phyloP scores from a whole-genome alignment of 106 monocot genomes.

The Ottelia alismoides region DNA sequence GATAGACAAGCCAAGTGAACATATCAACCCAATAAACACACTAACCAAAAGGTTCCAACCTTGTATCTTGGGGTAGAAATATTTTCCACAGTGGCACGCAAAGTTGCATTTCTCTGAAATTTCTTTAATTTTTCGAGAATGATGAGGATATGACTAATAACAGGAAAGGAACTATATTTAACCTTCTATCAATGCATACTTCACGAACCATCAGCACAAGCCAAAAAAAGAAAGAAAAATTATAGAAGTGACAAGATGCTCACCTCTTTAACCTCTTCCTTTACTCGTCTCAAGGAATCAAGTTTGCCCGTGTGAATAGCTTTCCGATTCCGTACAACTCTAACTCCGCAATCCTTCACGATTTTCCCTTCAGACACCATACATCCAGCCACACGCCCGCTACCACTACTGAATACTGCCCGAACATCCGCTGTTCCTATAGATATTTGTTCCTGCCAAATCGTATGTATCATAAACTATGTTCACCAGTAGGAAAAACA shows the following conservation, averaged over 20 bases:
- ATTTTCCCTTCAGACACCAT: conserved; percentile 87
- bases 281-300: conserved; percentile 78
- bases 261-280: conserved; percentile 99
- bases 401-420: conserved; percentile 85
- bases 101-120: neutral
- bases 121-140: neutral
- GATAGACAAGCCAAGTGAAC: no score
- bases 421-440: conserved; percentile 76
- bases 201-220: neutral
- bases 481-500: neutral
- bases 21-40: no score
- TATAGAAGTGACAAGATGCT: neutral
- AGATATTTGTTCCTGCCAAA: conserved; percentile 65
- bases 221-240: neutral
- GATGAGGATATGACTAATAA: no score
- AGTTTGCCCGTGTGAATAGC: conserved; percentile 47
- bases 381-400: conserved; percentile 95
- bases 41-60: no score
- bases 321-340: conserved; percentile 63
- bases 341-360: conserved; percentile 57
- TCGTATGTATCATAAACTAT: neutral
- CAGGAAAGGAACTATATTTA: no score
- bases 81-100: neutral
- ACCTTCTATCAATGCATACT: no score
- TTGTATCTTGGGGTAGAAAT: no score